Evolutionary conservation across 1,284 basidiomycete genomes (phyloP).

Genomic region (Thelephora terrestris): DNA sequence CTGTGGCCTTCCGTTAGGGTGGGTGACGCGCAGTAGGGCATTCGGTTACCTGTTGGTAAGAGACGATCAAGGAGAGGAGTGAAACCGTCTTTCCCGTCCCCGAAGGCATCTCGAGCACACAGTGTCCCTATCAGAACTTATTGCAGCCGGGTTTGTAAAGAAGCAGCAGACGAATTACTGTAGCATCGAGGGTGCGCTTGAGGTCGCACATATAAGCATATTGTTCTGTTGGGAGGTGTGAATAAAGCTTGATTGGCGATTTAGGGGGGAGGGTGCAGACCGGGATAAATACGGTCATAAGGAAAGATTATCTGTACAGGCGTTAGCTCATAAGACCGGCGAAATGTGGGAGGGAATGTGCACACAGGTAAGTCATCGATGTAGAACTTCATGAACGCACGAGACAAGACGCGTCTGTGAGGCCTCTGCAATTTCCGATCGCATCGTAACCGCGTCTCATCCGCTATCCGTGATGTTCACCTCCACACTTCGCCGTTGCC

Average conservation of each 20-base stretch:
- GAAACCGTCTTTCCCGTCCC: conserved; percentile 99
- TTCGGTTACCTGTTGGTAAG: conserved; percentile 81
- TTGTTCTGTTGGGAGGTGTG: conserved; percentile 57
- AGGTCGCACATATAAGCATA: conserved; percentile 99
- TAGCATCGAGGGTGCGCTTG: conserved; percentile 92
- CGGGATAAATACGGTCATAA: conserved; percentile 85
- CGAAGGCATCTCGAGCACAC: conserved; percentile 99
- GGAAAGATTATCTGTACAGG: conserved; percentile 72
- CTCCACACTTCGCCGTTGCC: neutral
- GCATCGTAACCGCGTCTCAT: neutral
- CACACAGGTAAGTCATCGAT: conserved; percentile 88
- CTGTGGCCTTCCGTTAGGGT: conserved; percentile 29
- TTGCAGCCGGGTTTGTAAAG: conserved; percentile 3
- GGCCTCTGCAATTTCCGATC: neutral
- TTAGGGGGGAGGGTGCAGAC: conserved; percentile 27
- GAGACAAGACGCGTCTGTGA: neutral
- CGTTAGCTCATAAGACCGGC: conserved; percentile 5
- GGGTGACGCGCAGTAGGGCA: neutral
- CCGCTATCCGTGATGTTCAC: neutral
- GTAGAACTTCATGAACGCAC: conserved; percentile 77
- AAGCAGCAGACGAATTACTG: conserved; percentile 29
- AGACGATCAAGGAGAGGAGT: conserved; percentile 90
- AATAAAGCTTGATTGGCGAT: neutral
- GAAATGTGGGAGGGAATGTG: conserved; percentile 12
- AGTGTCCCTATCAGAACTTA: conserved; percentile 68